phyloP scores from a whole-genome alignment of 129 eudicot species.

The Ambrosia trifida region DNA sequence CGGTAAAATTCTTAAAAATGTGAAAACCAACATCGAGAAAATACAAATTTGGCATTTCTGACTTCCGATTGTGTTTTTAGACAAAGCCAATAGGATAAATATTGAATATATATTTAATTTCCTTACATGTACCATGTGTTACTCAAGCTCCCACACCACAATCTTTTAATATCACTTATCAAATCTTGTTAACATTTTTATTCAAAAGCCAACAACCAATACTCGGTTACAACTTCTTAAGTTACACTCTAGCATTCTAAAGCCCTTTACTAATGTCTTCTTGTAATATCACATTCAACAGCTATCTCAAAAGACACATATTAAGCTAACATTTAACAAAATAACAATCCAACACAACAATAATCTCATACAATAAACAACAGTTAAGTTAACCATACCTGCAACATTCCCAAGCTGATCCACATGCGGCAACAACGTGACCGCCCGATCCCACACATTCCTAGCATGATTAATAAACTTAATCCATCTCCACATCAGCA shows the following conservation, averaged over 20 bases:
- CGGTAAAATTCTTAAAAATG: no score
- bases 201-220: no score
- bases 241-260: background rate
- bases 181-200: no score
- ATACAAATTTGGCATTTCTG: no score
- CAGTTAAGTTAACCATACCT: slow-evolving; percentile 36
- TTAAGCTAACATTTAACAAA: background rate
- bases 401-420: slow-evolving; percentile 89
- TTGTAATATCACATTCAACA: background rate
- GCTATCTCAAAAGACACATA: background rate
- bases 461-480: slow-evolving; percentile 81
- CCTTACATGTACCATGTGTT: no score
- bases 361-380: background rate
- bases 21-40: no score
- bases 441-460: slow-evolving; percentile 86
- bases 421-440: slow-evolving; percentile 71
- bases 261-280: background rate
- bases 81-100: no score
- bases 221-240: no score
- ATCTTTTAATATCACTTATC: no score
- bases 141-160: no score
- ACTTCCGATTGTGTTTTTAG: no score
- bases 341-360: background rate
- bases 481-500: slow-evolving; percentile 88
- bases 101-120: no score